phyloP scores from a whole-genome alignment of 1,139 yeast species.

The Lodderomyces beijingensis region DNA sequence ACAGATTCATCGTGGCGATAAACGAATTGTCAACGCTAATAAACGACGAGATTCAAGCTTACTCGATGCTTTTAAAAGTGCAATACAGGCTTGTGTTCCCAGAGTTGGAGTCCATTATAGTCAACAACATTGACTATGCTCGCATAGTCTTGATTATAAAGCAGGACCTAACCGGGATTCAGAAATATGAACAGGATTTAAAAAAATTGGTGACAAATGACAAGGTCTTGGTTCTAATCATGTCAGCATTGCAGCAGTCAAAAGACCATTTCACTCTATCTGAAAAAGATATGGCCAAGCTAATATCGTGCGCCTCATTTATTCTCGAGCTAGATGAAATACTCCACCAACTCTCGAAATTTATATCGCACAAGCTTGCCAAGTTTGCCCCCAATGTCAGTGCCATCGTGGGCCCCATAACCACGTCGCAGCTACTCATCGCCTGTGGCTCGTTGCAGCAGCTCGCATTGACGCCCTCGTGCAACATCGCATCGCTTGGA shows the following conservation, averaged over 20 bases:
- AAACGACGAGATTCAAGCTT: slow-evolving; percentile 47
- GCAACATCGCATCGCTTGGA: slow-evolving; percentile 81
- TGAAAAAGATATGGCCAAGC: slow-evolving; percentile 31
- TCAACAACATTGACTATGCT: slow-evolving; percentile 65
- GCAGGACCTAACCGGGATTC: slow-evolving; percentile 40
- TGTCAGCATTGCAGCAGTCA: slow-evolving; percentile 56
- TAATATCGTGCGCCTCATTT: slow-evolving; percentile 45
- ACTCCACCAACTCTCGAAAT: slow-evolving; percentile 42
- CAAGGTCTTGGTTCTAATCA: slow-evolving; percentile 64
- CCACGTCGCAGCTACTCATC: slow-evolving; percentile 72
- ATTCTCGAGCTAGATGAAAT: slow-evolving; percentile 44
- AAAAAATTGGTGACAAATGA: slow-evolving; percentile 51
- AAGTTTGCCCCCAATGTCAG: slow-evolving; percentile 77
- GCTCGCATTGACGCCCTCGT: slow-evolving; percentile 70
- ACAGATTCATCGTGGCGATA: slow-evolving; percentile 47
- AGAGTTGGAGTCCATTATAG: slow-evolving; percentile 62
- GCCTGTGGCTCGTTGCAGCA: slow-evolving; percentile 69
- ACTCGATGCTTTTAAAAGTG: slow-evolving; percentile 49
- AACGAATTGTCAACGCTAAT: slow-evolving; percentile 57
- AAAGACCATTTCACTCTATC: slow-evolving; percentile 24
- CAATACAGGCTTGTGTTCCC: slow-evolving; percentile 63
- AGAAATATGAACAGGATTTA: slow-evolving; percentile 31
- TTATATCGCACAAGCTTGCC: slow-evolving; percentile 54
- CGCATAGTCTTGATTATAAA: slow-evolving; percentile 49
- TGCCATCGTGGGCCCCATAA: slow-evolving; percentile 64